A percentile compares a stretch with the other conserved stretches of the same genome.
Conservation (phyloP, 1,284 basidiomycete genomes). For the Apiotrichum sp. region DNA sequence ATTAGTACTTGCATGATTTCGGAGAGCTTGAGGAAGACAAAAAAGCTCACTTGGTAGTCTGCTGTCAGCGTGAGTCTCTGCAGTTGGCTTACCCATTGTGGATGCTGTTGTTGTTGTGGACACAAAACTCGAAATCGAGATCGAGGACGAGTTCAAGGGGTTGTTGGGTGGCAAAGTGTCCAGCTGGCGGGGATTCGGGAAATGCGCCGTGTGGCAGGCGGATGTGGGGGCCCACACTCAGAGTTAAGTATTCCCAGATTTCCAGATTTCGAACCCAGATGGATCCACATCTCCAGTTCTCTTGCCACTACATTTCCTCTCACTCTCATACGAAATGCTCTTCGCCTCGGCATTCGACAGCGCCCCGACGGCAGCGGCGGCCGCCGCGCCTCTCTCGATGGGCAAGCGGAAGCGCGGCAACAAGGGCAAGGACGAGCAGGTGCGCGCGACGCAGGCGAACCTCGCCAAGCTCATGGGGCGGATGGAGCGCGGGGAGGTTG, state of each 20-base stretch:
- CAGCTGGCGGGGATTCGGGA: background rate
- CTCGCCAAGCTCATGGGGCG: slow-evolving; percentile 69
- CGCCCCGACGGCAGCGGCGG: slow-evolving; percentile 13
- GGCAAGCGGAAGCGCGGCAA: slow-evolving; percentile 60
- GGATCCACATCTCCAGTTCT: background rate
- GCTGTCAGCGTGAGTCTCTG: background rate
- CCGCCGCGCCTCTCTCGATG: slow-evolving; percentile 5
- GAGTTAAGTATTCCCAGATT: background rate
- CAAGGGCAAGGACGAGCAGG: slow-evolving; percentile 40
- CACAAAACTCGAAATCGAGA: background rate
- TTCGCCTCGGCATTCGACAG: slow-evolving; percentile 40
- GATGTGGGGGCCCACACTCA: background rate
- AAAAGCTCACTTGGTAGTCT: slow-evolving; percentile 44
- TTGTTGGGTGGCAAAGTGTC: slow-evolving; percentile 3
- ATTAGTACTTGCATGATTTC: background rate
- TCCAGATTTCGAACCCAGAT: background rate
- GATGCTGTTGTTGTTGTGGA: background rate
- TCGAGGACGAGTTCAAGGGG: background rate
- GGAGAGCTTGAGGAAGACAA: background rate
- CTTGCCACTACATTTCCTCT: background rate
- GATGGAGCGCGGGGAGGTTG: slow-evolving; percentile 48
- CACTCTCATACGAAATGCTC: slow-evolving; percentile 30
- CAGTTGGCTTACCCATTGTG: slow-evolving; percentile 16
- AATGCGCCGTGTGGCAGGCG: background rate
- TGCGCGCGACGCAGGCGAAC: slow-evolving; percentile 56